These are phyloP conservation scores for Pichiaceae sp. DNA, from an alignment of 1,139 yeast genomes.

Conservation along the genomic window DNA sequence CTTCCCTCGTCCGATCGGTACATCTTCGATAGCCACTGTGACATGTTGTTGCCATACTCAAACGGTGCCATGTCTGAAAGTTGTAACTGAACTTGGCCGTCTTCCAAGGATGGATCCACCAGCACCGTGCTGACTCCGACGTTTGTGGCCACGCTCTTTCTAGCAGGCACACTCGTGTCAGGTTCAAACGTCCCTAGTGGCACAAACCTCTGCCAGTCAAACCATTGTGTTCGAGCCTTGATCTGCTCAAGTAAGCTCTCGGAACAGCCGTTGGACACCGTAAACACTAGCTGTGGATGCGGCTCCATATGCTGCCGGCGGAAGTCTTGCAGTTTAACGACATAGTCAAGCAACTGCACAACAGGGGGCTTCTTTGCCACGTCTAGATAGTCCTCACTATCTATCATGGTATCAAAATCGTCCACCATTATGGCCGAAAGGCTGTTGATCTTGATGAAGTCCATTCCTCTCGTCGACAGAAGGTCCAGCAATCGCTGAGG, in stretches of 20 bases:
- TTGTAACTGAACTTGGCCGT: conserved; percentile 7
- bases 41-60: conserved; percentile 14
- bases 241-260: conserved; percentile 16
- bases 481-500: conserved; percentile 26
- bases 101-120: conserved; percentile 10
- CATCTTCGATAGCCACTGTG: conserved; percentile 14
- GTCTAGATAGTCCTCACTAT: conserved; percentile 11
- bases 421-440: conserved; percentile 22
- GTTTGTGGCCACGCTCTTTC: conserved; percentile 13
- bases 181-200: conserved; percentile 17
- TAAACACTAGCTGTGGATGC: conserved; percentile 21
- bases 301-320: conserved; percentile 20
- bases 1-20: conserved; percentile 15
- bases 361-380: conserved; percentile 14
- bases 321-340: conserved; percentile 22
- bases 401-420: conserved; percentile 23
- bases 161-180: conserved; percentile 14
- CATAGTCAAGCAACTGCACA: conserved; percentile 20
- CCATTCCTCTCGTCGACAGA: conserved; percentile 24
- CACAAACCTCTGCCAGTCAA: conserved; percentile 23
- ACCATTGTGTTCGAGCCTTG: conserved; percentile 19
- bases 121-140: conserved; percentile 18
- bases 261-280: conserved; percentile 14
- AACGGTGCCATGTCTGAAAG: conserved; percentile 18
- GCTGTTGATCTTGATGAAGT: conserved; percentile 18